Base-by-base conservation (phyloP, 768 basidiomycete species). In the Calocybe gangraenosa region DNA sequence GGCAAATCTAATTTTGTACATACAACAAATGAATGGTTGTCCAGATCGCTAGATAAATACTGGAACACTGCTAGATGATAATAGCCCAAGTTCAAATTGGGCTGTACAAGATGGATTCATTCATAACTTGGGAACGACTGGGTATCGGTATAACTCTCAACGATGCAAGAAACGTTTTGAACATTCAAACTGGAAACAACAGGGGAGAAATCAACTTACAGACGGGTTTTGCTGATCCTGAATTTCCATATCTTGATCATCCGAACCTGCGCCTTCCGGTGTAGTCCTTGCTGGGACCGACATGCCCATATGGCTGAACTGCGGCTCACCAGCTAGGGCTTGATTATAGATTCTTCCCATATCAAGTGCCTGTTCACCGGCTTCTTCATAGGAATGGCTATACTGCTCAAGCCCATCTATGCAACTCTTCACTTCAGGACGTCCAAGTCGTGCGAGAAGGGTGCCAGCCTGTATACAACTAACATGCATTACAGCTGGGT, bases 401-500 rank as follows among this genome's bases (percentile, higher is more conserved):
- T 94, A 94, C 64, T 96, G 93, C 56, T 87, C 77, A 18, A 96
- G 73, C 21, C 88, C 93, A 18, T 76, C 79, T 55, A 95, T 83
- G 61, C 93, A 95, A 55, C 86, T 84, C 44, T 74, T 65, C 23
- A 87, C 90, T 63, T 94, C 92, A 1, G 82, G 81, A 15, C 89
- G 82, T 6, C 86, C 92, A n/a, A 87, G 65, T 19, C 82, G 77
- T 4, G 91, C 92, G 42, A 95, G 78, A 11, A 92, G 70, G 38
- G 75, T 79, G 10, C 92, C 93, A 0, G 92, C 87, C 49, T 88
- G 84, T 50, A 87, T 88, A 59, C 88, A 83, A 53, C 83, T 81
- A 57, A 89, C 87, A 49, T 90, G 87, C 78, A 96, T 88, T 33
- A 92, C 87, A 3, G 92, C 90, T 22, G 89, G 88, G 62, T 90